phyloP scores from a whole-genome alignment of 2,329 filamentous ascomycete genomes.

The Fusarium fujikuroi region DNA sequence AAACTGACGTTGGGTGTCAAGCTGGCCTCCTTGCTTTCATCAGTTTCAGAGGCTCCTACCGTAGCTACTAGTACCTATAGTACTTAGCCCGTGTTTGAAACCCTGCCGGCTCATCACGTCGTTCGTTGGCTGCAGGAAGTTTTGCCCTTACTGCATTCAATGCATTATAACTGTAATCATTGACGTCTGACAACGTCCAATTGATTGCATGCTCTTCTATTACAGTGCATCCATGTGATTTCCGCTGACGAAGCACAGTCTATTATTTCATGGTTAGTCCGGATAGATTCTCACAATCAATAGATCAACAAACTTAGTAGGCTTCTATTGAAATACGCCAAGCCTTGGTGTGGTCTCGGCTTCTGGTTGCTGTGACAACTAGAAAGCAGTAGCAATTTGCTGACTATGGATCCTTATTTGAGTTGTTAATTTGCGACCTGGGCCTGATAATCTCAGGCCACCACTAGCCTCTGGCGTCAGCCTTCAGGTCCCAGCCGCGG shows the following conservation, averaged over 20 bases:
- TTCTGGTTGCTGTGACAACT: slow-evolving; percentile 44
- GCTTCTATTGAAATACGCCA: slow-evolving; percentile 22
- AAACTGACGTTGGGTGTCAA: slow-evolving; percentile 18
- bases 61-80: too few species aligned
- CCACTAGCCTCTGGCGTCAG: slow-evolving; percentile 19
- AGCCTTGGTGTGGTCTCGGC: slow-evolving; percentile 27
- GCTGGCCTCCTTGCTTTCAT: slow-evolving; percentile 29
- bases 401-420: slow-evolving; percentile 23
- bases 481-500: slow-evolving; percentile 12
- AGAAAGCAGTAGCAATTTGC: slow-evolving; percentile 8
- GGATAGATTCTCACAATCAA: slow-evolving; percentile 13
- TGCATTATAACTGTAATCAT: not conserved
- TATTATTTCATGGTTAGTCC: slow-evolving; percentile 7
- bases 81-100: slow-evolving; percentile 17
- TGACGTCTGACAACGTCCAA: slow-evolving; percentile 15
- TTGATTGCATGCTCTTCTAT: slow-evolving; percentile 23
- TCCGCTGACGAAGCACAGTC: not conserved
- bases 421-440: slow-evolving; percentile 22
- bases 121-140: slow-evolving; percentile 28
- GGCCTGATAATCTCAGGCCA: slow-evolving; percentile 22
- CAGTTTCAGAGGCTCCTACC: slow-evolving; percentile 19
- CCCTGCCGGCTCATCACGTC: slow-evolving; percentile 6
- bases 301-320: not conserved
- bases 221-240: slow-evolving; percentile 2
- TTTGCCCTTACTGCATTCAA: not conserved